A percentile compares a stretch with the other conserved stretches of the same genome.
These are phyloP conservation scores for Botrytis medusae DNA, from an alignment of 2,329 filamentous ascomycete genomes.

Conservation along the genomic window DNA sequence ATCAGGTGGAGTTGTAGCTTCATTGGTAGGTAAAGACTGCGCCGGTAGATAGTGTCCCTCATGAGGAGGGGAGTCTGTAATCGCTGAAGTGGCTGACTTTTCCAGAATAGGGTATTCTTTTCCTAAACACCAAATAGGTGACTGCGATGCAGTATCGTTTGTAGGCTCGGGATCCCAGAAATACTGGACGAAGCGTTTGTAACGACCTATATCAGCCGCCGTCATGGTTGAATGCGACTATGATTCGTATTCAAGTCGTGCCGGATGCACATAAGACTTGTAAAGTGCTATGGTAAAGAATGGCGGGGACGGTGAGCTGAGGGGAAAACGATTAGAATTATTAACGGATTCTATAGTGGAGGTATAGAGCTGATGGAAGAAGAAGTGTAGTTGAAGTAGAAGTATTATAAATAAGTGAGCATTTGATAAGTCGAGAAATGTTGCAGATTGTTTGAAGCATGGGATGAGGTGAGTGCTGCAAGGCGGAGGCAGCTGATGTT, in stretches of 20 bases:
- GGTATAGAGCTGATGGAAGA: background rate
- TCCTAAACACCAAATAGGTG: slow-evolving; percentile 83
- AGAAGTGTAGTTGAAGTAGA: background rate
- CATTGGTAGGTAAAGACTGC: slow-evolving; percentile 20
- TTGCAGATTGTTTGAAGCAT: background rate
- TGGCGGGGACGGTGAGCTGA: slow-evolving; percentile 7
- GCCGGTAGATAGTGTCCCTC: slow-evolving; percentile 21
- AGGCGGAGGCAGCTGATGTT: slow-evolving; percentile 14
- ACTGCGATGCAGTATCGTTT: slow-evolving; percentile 68
- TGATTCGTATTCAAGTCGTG: background rate
- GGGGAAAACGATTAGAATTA: background rate
- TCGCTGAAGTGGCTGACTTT: slow-evolving; percentile 22
- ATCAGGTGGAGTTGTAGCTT: slow-evolving; percentile 37
- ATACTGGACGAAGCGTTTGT: slow-evolving; percentile 82
- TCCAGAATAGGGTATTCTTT: slow-evolving; percentile 49
- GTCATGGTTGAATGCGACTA: slow-evolving; percentile 45
- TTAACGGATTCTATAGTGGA: background rate
- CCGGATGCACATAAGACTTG: slow-evolving; percentile 16
- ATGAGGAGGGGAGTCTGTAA: slow-evolving; percentile 25
- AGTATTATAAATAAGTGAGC: background rate
- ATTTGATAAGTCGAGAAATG: background rate
- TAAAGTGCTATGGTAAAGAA: background rate
- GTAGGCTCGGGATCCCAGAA: slow-evolving; percentile 88
- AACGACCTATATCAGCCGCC: slow-evolving; percentile 72
- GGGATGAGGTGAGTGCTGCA: slow-evolving; percentile 4